Conservation (phyloP, 345 rosid genomes). For the Physaria fendleri region DNA sequence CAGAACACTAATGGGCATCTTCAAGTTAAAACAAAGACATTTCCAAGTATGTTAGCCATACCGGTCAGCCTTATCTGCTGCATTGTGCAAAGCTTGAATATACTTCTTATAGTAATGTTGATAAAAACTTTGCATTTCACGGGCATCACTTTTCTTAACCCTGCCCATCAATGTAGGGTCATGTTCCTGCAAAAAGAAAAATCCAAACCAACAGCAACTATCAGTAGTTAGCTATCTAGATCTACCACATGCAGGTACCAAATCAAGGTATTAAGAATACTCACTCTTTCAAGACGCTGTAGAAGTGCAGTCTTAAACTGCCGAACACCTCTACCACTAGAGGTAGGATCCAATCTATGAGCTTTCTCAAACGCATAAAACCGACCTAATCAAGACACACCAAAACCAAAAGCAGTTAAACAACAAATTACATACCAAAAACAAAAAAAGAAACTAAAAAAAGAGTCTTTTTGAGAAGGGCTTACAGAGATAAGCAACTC, state of each 20-base stretch:
- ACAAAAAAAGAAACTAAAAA: not conserved
- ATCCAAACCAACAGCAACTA: not conserved
- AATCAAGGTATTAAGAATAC: conserved; percentile 6
- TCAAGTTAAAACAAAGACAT: not conserved
- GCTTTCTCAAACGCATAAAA: conserved; percentile 98
- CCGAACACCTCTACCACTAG: conserved; percentile 98
- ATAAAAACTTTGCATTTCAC: conserved; percentile 90
- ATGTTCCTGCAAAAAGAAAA: conserved; percentile 47
- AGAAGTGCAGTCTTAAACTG: conserved; percentile 98
- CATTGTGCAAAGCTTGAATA: conserved; percentile 82
- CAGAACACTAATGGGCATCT: not conserved
- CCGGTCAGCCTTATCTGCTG: conserved; percentile 96
- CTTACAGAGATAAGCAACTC: conserved; percentile 98
- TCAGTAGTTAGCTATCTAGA: conserved; percentile 2
- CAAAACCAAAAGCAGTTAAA: not conserved
- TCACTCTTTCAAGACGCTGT: conserved; percentile 95
- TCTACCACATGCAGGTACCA: not conserved
- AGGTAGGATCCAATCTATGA: conserved; percentile 91
- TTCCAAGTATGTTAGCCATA: conserved; percentile 28
- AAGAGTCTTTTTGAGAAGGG: not conserved
- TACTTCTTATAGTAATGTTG: conserved; percentile 83
- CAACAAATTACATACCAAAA: not conserved
- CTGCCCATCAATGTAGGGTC: conserved; percentile 73
- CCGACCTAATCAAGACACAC: conserved; percentile 54
- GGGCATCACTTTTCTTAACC: conserved; percentile 79